phyloP scores from a whole-genome alignment of 2,329 filamentous ascomycete genomes.

The Berkeleyomyces basicola region DNA sequence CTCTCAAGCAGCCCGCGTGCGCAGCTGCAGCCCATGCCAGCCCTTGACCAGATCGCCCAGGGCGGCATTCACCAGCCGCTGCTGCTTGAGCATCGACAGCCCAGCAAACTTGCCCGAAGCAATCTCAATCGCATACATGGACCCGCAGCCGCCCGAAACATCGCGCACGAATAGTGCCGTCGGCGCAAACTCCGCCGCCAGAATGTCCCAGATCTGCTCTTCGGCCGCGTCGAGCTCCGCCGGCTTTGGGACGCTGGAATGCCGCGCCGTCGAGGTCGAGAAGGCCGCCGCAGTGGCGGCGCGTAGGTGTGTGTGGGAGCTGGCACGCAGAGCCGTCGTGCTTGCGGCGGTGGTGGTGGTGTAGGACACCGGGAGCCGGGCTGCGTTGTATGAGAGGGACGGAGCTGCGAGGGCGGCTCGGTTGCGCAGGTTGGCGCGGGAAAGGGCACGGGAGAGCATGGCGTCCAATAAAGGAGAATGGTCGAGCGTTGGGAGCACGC shows the following conservation, averaged over 20 bases:
- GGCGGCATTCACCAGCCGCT: constrained; percentile 61
- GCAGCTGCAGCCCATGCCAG: constrained; percentile 73
- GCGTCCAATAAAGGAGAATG: not conserved
- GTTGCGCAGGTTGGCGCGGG: not conserved
- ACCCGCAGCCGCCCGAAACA: constrained; percentile 68
- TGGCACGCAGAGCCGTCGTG: constrained; percentile 3
- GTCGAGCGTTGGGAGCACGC: too few relatives aligned
- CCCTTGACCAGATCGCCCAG: constrained; percentile 59
- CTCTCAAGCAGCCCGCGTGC: constrained; percentile 40
- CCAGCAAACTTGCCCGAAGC: constrained; percentile 55
- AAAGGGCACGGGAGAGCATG: not conserved
- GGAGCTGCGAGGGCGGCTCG: not conserved
- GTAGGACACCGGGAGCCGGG: not conserved
- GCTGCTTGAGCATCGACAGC: constrained; percentile 59
- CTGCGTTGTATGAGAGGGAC: not conserved
- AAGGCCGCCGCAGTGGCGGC: constrained; percentile 14
- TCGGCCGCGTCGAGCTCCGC: constrained; percentile 39
- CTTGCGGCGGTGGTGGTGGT: not conserved
- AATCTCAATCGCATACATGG: constrained; percentile 75
- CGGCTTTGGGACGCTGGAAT: constrained; percentile 27
- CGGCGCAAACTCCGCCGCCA: constrained; percentile 33
- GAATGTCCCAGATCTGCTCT: constrained; percentile 38
- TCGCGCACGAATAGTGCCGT: constrained; percentile 51
- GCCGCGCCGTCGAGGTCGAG: constrained; percentile 17
- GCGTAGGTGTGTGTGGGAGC: not conserved